A percentile compares a stretch with the other conserved stretches of the same genome.
phyloP scores from a whole-genome alignment of 2,329 filamentous ascomycete genomes.

The Anthostomella pinea region DNA sequence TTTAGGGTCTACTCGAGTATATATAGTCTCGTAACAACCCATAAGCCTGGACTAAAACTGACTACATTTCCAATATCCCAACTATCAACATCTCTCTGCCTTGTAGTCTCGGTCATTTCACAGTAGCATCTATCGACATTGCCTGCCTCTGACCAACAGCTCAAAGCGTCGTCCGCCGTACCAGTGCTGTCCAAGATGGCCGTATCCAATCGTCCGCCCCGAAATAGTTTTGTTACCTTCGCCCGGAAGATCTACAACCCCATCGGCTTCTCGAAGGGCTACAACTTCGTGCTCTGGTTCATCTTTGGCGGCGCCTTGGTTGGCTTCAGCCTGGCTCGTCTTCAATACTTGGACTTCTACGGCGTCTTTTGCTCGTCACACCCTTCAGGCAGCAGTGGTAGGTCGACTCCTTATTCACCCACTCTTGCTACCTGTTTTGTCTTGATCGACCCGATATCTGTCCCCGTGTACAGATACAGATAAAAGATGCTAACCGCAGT shows the following conservation, averaged over 20 bases:
- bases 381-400: constrained; percentile 7
- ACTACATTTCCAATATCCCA: too few relatives aligned
- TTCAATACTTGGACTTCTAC: constrained; percentile 48
- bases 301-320: constrained; percentile 45
- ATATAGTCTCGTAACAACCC: too few relatives aligned
- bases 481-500: background rate
- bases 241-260: constrained; percentile 39
- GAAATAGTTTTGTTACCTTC: constrained; percentile 13
- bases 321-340: constrained; percentile 46
- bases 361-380: constrained; percentile 32
- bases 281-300: constrained; percentile 56
- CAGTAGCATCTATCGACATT: background rate
- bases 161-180: background rate
- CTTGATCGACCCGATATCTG: too few relatives aligned
- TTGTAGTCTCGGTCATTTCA: too few relatives aligned
- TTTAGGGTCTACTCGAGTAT: too few relatives aligned
- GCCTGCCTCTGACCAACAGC: background rate
- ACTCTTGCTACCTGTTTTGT: background rate
- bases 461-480: too few relatives aligned
- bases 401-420: background rate
- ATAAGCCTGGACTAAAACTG: too few relatives aligned
- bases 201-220: background rate
- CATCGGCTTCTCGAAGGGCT: constrained; percentile 54
- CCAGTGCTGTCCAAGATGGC: constrained; percentile 8
- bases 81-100: too few relatives aligned